Conservation (phyloP, 495 filamentous ascomycete genomes). For the Jackrogersella minutella region DNA sequence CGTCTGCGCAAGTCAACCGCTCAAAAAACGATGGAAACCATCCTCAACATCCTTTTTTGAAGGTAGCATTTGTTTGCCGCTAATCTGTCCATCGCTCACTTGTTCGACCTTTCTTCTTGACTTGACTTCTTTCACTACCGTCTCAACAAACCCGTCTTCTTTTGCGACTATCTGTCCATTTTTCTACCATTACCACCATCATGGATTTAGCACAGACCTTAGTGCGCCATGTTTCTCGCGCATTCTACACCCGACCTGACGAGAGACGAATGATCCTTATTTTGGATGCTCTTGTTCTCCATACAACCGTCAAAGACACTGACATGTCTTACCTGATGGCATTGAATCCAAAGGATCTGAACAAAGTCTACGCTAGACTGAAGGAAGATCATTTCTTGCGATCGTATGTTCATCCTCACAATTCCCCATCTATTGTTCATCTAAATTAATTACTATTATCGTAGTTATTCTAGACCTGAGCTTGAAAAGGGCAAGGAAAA, state of each 20-base stretch:
- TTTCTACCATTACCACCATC: conserved; percentile 7
- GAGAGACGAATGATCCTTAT: conserved; percentile 87
- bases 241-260: conserved; percentile 71
- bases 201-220: conserved; percentile 92
- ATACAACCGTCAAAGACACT: conserved; percentile 86
- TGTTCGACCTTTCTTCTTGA: background rate
- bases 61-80: conserved; percentile 12
- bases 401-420: conserved; percentile 63
- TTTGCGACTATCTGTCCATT: background rate
- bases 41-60: conserved; percentile 1
- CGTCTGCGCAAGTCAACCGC: background rate
- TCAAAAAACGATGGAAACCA: conserved; percentile 15
- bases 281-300: conserved; percentile 89
- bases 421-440: background rate
- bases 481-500: conserved; percentile 80
- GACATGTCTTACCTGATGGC: conserved; percentile 86
- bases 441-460: conserved; percentile 30
- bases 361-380: conserved; percentile 83
- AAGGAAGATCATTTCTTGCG: conserved; percentile 84
- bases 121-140: background rate
- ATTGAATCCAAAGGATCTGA: conserved; percentile 86
- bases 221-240: conserved; percentile 85
- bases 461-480: conserved; percentile 80
- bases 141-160: background rate
- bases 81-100: background rate